phyloP scores from a whole-genome alignment of 495 filamentous ascomycete species.

The Neurospora tetrasperma region DNA sequence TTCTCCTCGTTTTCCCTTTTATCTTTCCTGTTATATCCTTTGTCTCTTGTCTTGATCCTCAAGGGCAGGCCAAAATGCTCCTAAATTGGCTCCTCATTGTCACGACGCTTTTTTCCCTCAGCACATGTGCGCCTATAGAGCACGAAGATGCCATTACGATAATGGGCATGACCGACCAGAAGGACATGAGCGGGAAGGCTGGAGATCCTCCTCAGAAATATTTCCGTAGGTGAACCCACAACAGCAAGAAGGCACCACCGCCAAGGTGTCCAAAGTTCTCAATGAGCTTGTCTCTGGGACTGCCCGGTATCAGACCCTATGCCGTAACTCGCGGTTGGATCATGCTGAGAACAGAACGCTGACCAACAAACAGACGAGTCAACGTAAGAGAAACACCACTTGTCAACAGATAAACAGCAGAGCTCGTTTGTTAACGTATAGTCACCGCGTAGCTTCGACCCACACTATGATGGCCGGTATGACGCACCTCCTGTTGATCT shows the following conservation, averaged over 20 bases:
- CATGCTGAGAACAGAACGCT: slow-evolving; percentile 2
- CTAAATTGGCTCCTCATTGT: not conserved
- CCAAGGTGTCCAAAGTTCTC: not conserved
- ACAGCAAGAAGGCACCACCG: not conserved
- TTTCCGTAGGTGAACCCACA: slow-evolving; percentile 40
- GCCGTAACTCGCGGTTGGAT: not conserved
- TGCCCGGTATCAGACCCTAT: not conserved
- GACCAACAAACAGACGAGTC: slow-evolving; percentile 40
- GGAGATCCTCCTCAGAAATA: slow-evolving; percentile 46
- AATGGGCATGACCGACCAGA: slow-evolving; percentile 6
- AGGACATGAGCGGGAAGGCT: slow-evolving; percentile 37
- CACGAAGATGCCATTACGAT: not conserved
- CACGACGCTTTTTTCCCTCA: not conserved
- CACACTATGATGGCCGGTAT: slow-evolving; percentile 54
- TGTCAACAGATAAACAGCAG: not conserved
- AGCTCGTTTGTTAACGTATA: slow-evolving; percentile 2
- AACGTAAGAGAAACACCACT: slow-evolving; percentile 30
- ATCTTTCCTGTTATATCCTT: not conserved
- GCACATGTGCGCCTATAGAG: not conserved
- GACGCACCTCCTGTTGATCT: slow-evolving; percentile 1
- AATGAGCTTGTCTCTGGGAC: not conserved
- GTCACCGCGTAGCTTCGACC: slow-evolving; percentile 39
- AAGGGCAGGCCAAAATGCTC: not conserved
- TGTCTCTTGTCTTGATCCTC: not conserved
- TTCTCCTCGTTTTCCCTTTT: not conserved